A percentile compares a stretch with the other conserved stretches of the same genome.
phyloP scores from a whole-genome alignment of 1,284 basidiomycete genomes.

The Golubevia pallescens region DNA sequence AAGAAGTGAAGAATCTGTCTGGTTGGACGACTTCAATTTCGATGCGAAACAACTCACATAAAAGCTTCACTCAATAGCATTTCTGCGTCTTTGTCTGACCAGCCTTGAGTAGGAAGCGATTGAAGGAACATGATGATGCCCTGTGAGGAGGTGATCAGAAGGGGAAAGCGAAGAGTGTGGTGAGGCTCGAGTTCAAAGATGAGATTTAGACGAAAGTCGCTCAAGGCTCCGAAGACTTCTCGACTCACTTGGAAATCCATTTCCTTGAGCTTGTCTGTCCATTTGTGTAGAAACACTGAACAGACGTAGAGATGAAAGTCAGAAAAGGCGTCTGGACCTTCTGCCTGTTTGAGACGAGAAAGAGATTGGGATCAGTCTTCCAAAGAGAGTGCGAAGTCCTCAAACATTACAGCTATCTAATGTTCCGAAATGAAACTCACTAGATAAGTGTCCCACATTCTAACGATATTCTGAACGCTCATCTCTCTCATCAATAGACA shows the following conservation, averaged over 20 bases:
- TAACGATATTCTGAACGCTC: slow-evolving; percentile 60
- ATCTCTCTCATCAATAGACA: slow-evolving; percentile 64
- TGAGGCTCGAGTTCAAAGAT: not conserved
- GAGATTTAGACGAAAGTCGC: not conserved
- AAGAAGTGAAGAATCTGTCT: too few relatives aligned
- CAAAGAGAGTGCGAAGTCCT: not conserved
- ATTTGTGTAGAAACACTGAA: slow-evolving; percentile 56
- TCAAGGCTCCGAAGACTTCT: too few relatives aligned
- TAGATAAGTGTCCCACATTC: slow-evolving; percentile 63
- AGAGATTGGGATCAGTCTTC: too few relatives aligned
- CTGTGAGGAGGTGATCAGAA: slow-evolving; percentile 65
- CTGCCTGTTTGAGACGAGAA: slow-evolving; percentile 25
- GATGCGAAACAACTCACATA: slow-evolving; percentile 67
- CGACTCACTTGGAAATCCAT: slow-evolving; percentile 57
- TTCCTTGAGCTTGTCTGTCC: slow-evolving; percentile 42
- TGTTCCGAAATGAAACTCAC: slow-evolving; percentile 16
- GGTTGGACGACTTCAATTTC: too few relatives aligned
- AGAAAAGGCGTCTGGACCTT: slow-evolving; percentile 59
- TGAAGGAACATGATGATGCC: slow-evolving; percentile 99
- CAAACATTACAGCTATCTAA: not conserved
- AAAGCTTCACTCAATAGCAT: slow-evolving; percentile 94
- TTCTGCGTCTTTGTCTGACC: slow-evolving; percentile 94
- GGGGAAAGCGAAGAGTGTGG: not conserved
- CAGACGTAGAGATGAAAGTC: slow-evolving; percentile 63
- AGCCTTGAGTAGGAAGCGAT: slow-evolving; percentile 89